These are phyloP conservation scores for Macrocybe gigantea DNA, from an alignment of 768 basidiomycete species.

Conservation along the genomic window DNA sequence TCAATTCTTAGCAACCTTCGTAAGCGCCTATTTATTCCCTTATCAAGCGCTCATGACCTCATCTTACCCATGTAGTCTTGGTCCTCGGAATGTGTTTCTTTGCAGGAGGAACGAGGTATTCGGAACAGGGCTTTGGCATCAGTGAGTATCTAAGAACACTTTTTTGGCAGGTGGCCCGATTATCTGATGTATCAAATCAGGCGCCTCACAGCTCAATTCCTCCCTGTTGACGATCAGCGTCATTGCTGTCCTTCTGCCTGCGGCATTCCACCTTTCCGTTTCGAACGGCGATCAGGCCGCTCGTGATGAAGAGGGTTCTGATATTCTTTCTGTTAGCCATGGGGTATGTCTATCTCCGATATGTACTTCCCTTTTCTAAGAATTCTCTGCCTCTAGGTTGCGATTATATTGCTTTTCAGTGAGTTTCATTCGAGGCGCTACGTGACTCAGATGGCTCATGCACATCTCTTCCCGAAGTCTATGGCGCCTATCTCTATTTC, in stretches of 20 bases:
- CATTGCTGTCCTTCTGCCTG: slow-evolving; percentile 72
- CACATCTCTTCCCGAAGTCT: slow-evolving; percentile 42
- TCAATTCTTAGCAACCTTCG: slow-evolving; percentile 81
- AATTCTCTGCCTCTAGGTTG: slow-evolving; percentile 38
- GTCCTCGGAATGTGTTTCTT: slow-evolving; percentile 91
- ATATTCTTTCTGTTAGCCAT: slow-evolving; percentile 65
- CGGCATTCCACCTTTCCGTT: slow-evolving; percentile 66
- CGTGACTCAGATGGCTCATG: slow-evolving; percentile 31
- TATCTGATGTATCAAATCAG: slow-evolving; percentile 17
- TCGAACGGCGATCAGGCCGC: slow-evolving; percentile 6
- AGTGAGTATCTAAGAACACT: slow-evolving; percentile 45
- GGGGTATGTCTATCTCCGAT: slow-evolving; percentile 44
- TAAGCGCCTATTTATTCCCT: slow-evolving; percentile 29
- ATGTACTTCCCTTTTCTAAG: background rate
- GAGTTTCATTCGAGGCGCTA: slow-evolving; percentile 13
- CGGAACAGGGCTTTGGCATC: slow-evolving; percentile 73
- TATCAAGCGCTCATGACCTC: background rate
- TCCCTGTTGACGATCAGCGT: slow-evolving; percentile 76
- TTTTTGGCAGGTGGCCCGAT: background rate
- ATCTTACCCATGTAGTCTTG: slow-evolving; percentile 41
- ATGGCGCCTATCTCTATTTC: slow-evolving; percentile 70
- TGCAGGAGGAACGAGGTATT: slow-evolving; percentile 72
- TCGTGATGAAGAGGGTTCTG: slow-evolving; percentile 24
- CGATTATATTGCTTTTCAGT: slow-evolving; percentile 77
- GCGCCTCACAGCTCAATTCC: slow-evolving; percentile 65